Evolutionary conservation across 2,329 filamentous ascomycete species (phyloP).

Genomic region (Coleophoma cylindrospora): DNA sequence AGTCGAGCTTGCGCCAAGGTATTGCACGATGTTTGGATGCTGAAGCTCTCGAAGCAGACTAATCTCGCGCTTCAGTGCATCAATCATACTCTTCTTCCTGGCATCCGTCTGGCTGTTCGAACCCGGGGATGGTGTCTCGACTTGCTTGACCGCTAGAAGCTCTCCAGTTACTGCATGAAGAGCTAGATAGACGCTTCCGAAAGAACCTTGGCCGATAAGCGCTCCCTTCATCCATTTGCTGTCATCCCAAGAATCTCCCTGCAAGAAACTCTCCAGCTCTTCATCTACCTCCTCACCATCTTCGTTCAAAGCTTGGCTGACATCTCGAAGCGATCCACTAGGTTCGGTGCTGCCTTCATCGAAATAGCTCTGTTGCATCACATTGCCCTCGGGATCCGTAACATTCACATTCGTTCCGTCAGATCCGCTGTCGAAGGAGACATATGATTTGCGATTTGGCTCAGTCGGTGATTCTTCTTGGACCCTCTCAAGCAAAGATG

Average conservation of each 20-base stretch:
- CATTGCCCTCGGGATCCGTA: constrained; percentile 71
- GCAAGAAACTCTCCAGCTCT: constrained; percentile 83
- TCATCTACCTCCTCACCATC: constrained; percentile 91
- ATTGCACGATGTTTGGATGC: constrained; percentile 96
- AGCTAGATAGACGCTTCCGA: constrained; percentile 91
- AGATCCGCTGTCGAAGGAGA: constrained; percentile 72
- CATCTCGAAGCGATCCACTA: constrained; percentile 72
- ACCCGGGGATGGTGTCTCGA: constrained; percentile 78
- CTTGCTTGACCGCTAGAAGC: constrained; percentile 96
- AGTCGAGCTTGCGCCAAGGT: constrained; percentile 90
- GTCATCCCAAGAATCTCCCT: constrained; percentile 91
- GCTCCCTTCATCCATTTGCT: constrained; percentile 99
- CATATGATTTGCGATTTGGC: constrained; percentile 89
- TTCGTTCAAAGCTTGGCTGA: constrained; percentile 79
- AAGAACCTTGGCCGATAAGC: constrained; percentile 93
- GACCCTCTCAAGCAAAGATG: constrained; percentile 81
- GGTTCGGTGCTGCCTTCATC: constrained; percentile 73
- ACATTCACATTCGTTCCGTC: constrained; percentile 67
- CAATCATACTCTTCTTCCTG: constrained; percentile 97
- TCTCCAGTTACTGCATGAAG: constrained; percentile 95
- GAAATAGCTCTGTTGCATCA: constrained; percentile 72
- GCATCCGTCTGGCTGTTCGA: constrained; percentile 77
- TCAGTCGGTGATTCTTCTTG: constrained; percentile 84
- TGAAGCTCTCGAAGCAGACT: constrained; percentile 88
- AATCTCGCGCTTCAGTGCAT: constrained; percentile 95